Percentiles rank a stretch among this genome's conserved stretches.
Conservation (phyloP, 1,284 basidiomycete genomes). For the Rhodotorula mucilaginosa region DNA sequence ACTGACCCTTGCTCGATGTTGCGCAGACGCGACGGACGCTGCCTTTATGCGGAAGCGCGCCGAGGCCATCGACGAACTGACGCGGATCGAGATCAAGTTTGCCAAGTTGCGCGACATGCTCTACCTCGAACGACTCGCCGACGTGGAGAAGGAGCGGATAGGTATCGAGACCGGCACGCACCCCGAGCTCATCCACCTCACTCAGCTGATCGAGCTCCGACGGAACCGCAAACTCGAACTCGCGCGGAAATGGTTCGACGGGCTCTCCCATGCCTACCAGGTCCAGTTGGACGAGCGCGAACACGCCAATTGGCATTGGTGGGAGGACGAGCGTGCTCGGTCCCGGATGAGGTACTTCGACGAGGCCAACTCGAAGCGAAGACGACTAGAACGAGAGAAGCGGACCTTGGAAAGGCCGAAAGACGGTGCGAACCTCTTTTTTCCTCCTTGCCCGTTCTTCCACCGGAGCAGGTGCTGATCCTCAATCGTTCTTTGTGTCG, state of each 20-base stretch:
- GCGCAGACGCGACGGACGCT: conserved; percentile 26
- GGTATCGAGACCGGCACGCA: conserved; percentile 65
- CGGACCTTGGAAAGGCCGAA: conserved; percentile 68
- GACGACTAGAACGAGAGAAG: conserved; percentile 75
- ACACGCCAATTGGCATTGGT: conserved; percentile 65
- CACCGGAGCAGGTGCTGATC: no score
- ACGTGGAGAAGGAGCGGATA: conserved; percentile 56
- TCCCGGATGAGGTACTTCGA: conserved; percentile 78
- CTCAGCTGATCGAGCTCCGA: conserved; percentile 52
- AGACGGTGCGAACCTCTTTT: conserved; percentile 55
- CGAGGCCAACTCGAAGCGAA: conserved; percentile 73
- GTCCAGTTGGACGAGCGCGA: conserved; percentile 60
- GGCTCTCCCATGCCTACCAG: conserved; percentile 68
- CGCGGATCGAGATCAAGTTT: conserved; percentile 58
- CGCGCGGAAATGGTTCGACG: conserved; percentile 52
- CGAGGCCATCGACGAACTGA: conserved; percentile 56
- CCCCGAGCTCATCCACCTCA: conserved; percentile 76
- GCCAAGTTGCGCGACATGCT: conserved; percentile 57
- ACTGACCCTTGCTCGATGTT: not conserved
- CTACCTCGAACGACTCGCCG: conserved; percentile 58
- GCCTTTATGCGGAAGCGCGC: conserved; percentile 37
- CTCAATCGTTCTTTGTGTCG: no score
- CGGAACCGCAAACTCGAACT: conserved; percentile 47
- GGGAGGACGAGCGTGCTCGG: conserved; percentile 66
- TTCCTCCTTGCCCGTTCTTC: not conserved